Conservation (phyloP, 345 rosid species). For the Euphorbia pulcherrima region DNA sequence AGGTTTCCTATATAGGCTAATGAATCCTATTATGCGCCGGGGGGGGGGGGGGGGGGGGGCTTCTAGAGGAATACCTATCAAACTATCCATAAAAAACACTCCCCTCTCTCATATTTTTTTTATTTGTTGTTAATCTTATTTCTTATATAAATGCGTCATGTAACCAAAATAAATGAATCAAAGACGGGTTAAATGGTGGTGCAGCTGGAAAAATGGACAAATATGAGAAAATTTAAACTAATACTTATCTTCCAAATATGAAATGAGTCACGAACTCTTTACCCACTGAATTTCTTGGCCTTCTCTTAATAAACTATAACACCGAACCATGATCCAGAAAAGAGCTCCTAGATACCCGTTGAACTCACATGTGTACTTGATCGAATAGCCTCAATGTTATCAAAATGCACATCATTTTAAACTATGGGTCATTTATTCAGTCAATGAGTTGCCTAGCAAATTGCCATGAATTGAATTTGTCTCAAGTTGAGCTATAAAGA, state of each 20-base stretch:
- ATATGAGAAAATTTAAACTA: slow-evolving; percentile 3
- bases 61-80: no score
- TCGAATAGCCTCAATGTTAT: slow-evolving; percentile 13
- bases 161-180: no score
- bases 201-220: no score
- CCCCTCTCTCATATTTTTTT: no score
- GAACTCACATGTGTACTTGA: slow-evolving; percentile 29
- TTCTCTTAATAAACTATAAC: neutral
- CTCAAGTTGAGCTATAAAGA: slow-evolving; percentile 25
- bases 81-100: no score
- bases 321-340: neutral
- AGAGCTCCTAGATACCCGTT: slow-evolving; percentile 5
- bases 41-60: no score
- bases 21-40: no score
- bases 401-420: neutral
- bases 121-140: no score
- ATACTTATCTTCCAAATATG: neutral
- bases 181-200: no score
- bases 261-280: neutral
- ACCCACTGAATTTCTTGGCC: slow-evolving; percentile 1
- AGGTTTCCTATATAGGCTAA: no score
- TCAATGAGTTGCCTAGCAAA: slow-evolving; percentile 13
- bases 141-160: no score
- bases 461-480: slow-evolving; percentile 20
- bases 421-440: slow-evolving; percentile 1